Evolutionary conservation across 1,284 basidiomycete species (phyloP), one percentile per base, ranked within the genome.

Genomic region (Malassezia equina): DNA sequence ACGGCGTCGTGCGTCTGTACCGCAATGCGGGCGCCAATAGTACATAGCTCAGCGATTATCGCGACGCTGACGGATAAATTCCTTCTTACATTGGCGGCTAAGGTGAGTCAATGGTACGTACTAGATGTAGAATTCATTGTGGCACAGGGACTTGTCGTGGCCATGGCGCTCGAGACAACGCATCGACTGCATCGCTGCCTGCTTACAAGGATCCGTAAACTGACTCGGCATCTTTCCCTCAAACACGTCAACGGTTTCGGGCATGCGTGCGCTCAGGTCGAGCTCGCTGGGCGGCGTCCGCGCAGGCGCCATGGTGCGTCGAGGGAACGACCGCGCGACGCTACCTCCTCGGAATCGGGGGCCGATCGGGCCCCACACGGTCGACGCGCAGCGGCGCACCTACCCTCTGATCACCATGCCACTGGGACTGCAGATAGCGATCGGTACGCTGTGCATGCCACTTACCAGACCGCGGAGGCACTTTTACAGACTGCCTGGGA

Each of bases 401-500:
- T n/a, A n/a, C n/a, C n/a, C n/a, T n/a, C n/a, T n/a, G n/a, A n/a
- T n/a, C 48, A 32, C 25, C 13, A 65, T 65, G 64, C 36, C 58
- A 25, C 53, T 52, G 9, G 59, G 63, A 17, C 57, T 67, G 2
- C 66, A 65, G 48, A 67, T 67, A 34, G 66, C 66, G 39, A 67
- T 67, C 34, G 65, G 53, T 55, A 32, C 23, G 47, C 11, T 4
- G 15, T 15, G 5, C 11, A 15, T 8, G 7, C 23, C 4, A 19
- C 46, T 50, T 13, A 41, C 36, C 42, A 47, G 51, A 76, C 56
- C 66, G 75, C 19, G 74, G 73, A 13, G 73, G 74, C 1, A 73
- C 73, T 1, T 74, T 73, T 45, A 66, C 66, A 34, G 73, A 76
- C 61, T 67, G 66, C 39, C 58, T 69, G 36, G 66, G 63, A 29